Evolutionary conservation across 306 rosid species (phyloP).

Genomic region (Nissolia schottii): DNA sequence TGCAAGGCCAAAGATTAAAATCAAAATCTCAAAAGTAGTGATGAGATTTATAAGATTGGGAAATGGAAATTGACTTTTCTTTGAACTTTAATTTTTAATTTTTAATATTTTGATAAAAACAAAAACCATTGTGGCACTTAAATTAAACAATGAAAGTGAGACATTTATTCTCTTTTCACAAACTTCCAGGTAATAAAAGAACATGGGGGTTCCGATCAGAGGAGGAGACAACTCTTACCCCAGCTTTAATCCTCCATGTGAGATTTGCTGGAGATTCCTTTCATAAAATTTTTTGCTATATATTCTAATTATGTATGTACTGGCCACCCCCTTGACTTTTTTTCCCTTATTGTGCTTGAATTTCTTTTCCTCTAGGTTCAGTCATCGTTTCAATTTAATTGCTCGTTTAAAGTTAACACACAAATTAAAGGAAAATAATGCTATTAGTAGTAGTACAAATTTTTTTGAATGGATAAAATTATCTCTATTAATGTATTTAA

Average conservation of each 20-base stretch:
- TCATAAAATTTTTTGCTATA: background rate
- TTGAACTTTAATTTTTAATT: background rate
- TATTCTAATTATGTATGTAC: background rate
- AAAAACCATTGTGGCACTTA: background rate
- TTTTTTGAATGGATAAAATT: too few relatives aligned
- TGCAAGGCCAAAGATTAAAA: conserved; percentile 34
- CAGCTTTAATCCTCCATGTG: conserved; percentile 36
- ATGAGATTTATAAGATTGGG: conserved; percentile 38
- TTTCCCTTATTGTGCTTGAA: background rate
- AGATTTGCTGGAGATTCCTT: conserved; percentile 41
- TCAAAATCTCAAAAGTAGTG: conserved; percentile 29
- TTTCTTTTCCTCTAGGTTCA: background rate
- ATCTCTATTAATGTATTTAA: too few relatives aligned
- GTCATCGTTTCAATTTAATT: too few relatives aligned
- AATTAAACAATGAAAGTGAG: conserved; percentile 28
- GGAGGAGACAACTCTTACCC: conserved; percentile 35
- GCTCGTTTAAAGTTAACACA: too few relatives aligned
- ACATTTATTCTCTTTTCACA: conserved; percentile 46
- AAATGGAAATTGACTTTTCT: conserved; percentile 32
- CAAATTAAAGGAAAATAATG: too few relatives aligned
- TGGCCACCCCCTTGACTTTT: background rate
- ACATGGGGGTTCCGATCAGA: conserved; percentile 21
- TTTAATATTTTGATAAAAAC: conserved; percentile 2
- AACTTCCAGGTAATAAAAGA: conserved; percentile 39
- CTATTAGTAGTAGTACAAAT: too few relatives aligned